phyloP scores from a whole-genome alignment of 768 basidiomycete genomes.

The Agrocybe chaxingu region DNA sequence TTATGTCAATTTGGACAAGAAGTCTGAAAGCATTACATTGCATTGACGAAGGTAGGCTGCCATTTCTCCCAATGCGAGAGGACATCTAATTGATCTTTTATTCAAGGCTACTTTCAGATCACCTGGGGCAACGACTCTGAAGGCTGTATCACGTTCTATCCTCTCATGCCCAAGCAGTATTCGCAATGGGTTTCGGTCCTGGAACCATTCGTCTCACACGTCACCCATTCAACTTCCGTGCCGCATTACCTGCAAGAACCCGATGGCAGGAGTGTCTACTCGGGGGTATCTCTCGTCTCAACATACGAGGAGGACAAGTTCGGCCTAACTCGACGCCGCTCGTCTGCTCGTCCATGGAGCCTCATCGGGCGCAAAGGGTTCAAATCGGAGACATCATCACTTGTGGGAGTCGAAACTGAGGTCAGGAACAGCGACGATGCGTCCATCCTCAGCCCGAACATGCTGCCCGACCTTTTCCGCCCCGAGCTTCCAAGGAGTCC shows the following conservation, averaged over 20 bases:
- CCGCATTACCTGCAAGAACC: slow-evolving; percentile 13
- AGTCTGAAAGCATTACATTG: slow-evolving; percentile 23
- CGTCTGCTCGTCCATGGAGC: slow-evolving; percentile 32
- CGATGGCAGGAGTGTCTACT: slow-evolving; percentile 11
- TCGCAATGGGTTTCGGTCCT: slow-evolving; percentile 26
- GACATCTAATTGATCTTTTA: not conserved
- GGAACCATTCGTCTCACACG: slow-evolving; percentile 23
- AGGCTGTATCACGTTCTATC: slow-evolving; percentile 18
- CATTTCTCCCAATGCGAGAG: not conserved
- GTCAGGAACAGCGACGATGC: slow-evolving; percentile 12
- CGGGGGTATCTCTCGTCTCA: slow-evolving; percentile 11
- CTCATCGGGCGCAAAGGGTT: slow-evolving; percentile 34
- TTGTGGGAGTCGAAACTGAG: slow-evolving; percentile 21
- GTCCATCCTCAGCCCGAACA: slow-evolving; percentile 30
- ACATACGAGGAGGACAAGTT: slow-evolving; percentile 12
- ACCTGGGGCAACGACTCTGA: slow-evolving; percentile 25
- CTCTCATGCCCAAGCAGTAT: slow-evolving; percentile 21
- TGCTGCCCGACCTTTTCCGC: slow-evolving; percentile 33
- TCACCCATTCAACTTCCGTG: slow-evolving; percentile 18
- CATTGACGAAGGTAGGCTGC: slow-evolving; percentile 25
- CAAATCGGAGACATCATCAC: slow-evolving; percentile 33
- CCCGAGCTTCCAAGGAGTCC: slow-evolving; percentile 13
- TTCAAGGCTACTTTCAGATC: slow-evolving; percentile 28
- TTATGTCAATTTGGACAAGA: slow-evolving; percentile 27
- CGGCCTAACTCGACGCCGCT: slow-evolving; percentile 2